Evolutionary conservation across 2,329 filamentous ascomycete species (phyloP), one percentile per base, ranked within the genome.

Genomic region (Epichloe scottii): DNA sequence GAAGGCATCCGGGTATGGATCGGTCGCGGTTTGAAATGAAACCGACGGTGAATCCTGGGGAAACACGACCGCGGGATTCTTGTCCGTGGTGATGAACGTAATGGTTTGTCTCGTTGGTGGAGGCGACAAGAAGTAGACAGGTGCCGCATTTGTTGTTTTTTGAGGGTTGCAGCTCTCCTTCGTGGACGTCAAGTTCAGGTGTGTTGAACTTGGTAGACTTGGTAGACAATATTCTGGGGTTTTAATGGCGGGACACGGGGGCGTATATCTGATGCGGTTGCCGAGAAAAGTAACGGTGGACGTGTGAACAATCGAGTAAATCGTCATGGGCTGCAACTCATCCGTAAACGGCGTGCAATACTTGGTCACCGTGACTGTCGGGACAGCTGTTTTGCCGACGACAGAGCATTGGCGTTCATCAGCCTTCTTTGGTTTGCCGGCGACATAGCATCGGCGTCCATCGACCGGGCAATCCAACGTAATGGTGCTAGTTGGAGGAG

Each of bases 51-150:
- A 53, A 15, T 68, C 61, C 2, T 68, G 64, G 1, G 71, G 59
- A 53, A 67, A 65, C 3, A 77, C 67, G 15, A 78, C 72, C 8
- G 71, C 68, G 0, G 76, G 76, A 51, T 78, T 78, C 59, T 77
- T 78, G 58, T 77, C 75, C 3, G 75, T 77, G 2, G 74, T 77
- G 48, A 74, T 59, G 45, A 76, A 71, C 3, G 70, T 74, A 45
- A 74, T 56, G 5, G 2, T 30, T 8, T 37, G 42, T n/a, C 1
- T 0, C 26, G 2, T 1, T 30, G 26, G 26, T 8, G n/a, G n/a
- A n/a, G n/a, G n/a, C n/a, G n/a, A n/a, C n/a, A n/a, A n/a, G n/a
- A n/a, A 3, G 0, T 8, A 7, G 2, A 8, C 7, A 10, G 30
- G 30, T 30, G 8, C 8, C 30, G 30, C 30, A 30, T 1, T 0